Percentiles rank a stretch among this genome's conserved stretches.
phyloP scores from a whole-genome alignment of 805 yeast genomes.

The Wickerhamiella parazyma region DNA sequence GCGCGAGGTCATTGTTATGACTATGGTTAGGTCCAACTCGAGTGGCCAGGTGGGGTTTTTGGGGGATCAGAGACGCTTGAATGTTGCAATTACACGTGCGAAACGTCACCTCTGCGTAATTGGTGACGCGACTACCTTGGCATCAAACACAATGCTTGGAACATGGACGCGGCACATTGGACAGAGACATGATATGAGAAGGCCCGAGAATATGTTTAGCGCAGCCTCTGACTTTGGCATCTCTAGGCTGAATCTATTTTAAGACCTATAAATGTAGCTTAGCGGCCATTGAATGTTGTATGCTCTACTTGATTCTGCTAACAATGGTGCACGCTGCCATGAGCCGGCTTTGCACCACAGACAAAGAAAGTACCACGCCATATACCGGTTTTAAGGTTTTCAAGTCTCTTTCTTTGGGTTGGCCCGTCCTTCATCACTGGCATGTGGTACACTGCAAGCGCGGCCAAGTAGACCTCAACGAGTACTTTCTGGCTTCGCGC shows the following conservation, averaged over 20 bases:
- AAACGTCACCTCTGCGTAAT: constrained; percentile 31
- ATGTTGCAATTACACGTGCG: constrained; percentile 36
- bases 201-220: not conserved
- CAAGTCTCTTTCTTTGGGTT: constrained; percentile 34
- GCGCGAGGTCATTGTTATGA: constrained; percentile 66
- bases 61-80: constrained; percentile 24
- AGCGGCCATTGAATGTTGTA: not conserved
- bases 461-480: constrained; percentile 27
- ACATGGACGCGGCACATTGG: no score
- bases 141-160: not conserved
- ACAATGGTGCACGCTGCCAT: not conserved
- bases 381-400: constrained; percentile 46
- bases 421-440: constrained; percentile 33
- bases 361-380: constrained; percentile 17
- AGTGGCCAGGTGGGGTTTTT: constrained; percentile 1
- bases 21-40: constrained; percentile 62
- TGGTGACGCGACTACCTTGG: constrained; percentile 29
- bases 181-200: not conserved
- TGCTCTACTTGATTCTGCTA: not conserved
- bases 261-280: no score
- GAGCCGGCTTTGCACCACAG: constrained; percentile 14
- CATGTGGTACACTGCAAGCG: constrained; percentile 38
- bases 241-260: no score
- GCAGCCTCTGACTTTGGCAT: no score
- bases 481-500: constrained; percentile 13